A percentile compares a stretch with the other conserved stretches of the same genome.
Conservation (phyloP, 2,329 filamentous ascomycete species). For the Amylocarpus encephaloides region DNA sequence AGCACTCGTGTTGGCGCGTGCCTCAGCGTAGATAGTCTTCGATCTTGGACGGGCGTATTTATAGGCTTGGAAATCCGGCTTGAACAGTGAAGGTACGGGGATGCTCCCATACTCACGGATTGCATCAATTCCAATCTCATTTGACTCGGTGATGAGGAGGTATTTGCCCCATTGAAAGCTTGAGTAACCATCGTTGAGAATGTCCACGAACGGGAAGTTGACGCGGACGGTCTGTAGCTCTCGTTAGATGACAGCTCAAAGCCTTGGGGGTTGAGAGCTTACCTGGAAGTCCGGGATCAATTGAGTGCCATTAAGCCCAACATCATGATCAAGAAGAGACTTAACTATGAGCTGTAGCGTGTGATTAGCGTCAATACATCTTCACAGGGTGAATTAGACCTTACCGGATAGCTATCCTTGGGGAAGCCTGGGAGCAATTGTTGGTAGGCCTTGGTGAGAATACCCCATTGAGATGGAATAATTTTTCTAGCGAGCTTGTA, state of each 20-base stretch:
- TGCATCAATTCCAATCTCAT: neutral
- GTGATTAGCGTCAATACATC: neutral
- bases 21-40: neutral
- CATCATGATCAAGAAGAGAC: constrained; percentile 17
- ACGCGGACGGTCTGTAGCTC: constrained; percentile 40
- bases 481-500: constrained; percentile 40
- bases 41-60: neutral
- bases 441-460: constrained; percentile 44
- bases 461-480: constrained; percentile 43
- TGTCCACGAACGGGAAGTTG: constrained; percentile 50
- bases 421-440: constrained; percentile 44
- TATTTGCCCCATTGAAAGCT: constrained; percentile 46
- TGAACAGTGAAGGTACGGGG: constrained; percentile 2
- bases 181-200: constrained; percentile 43
- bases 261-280: neutral
- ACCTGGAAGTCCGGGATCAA: constrained; percentile 13
- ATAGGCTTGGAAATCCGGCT: constrained; percentile 2
- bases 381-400: neutral
- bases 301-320: constrained; percentile 11
- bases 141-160: constrained; percentile 35
- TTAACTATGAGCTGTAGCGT: constrained; percentile 15
- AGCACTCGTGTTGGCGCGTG: neutral
- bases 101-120: constrained; percentile 1
- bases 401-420: constrained; percentile 45
- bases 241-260: neutral